Evolutionary conservation across 1,139 yeast genomes (phyloP), one percentile per base, ranked within the genome.

Genomic region (Blastobotrys indianensis): DNA sequence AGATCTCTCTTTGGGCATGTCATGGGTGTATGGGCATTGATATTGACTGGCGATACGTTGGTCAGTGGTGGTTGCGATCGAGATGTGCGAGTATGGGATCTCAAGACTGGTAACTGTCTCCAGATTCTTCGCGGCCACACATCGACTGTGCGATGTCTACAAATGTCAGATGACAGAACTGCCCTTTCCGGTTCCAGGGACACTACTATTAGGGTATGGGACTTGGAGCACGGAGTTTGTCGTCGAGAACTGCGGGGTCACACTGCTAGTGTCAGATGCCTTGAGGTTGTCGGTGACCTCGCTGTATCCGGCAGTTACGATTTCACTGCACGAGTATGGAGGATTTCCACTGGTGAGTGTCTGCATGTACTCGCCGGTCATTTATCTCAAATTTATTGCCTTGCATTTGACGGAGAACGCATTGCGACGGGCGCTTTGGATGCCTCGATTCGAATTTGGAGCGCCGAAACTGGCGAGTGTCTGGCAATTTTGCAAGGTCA

Each of bases 21-120:
- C 49, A 95, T 96, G 59, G 97, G 97, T 37, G 97, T 92, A 9
- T 92, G 98, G 98, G 97, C 97, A 1, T 72, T 90, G 60, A 85
- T 88, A 58, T 83, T 87, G 58, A 74, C 74, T 48, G 87, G 85
- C 3, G 80, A 85, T 61, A 82, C 87, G 7, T 69, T 88, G 32
- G 94, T 87, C 0, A 81, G 90, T 56, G 96, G 96, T 0, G 86
- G 95, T 2, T 87, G 96, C 15, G 97, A 88, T 64, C 74, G 95
- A 53, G 83, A 88, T 13, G 92, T 88, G 6, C 73, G 96, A 46
- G 82, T 87, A n/a, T 88, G 97, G 97, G 85, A 87, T 64, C 76
- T 86, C 51, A 69, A 71, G 45, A 77, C 83, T 6, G 92, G 90
- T 1, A 73, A 72, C 53, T 84, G 94, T 61, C 77, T 87, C 1